phyloP scores from a whole-genome alignment of 352 stramenopile genomes.

The Phytopythium delawarense region DNA sequence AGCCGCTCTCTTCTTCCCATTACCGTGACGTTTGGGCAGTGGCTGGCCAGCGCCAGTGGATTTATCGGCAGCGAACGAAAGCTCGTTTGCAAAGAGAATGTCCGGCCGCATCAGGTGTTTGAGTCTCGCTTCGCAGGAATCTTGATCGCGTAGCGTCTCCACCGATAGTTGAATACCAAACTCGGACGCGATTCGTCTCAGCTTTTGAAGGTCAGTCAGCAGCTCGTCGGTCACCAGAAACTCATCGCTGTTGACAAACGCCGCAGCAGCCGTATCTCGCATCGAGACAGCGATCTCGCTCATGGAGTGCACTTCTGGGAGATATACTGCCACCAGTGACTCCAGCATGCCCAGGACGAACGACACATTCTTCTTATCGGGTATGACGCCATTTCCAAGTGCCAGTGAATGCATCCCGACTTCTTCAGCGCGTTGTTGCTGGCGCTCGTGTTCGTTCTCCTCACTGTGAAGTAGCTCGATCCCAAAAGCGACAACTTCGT shows the following conservation, averaged over 20 bases:
- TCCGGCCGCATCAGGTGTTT: slow-evolving; percentile 40
- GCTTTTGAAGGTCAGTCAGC: slow-evolving; percentile 36
- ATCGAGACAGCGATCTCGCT: slow-evolving; percentile 15
- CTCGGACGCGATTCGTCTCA: slow-evolving; percentile 41
- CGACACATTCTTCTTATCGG: slow-evolving; percentile 7
- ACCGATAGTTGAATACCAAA: slow-evolving; percentile 57
- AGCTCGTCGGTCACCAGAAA: slow-evolving; percentile 29
- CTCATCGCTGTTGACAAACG: slow-evolving; percentile 20
- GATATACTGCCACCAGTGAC: slow-evolving; percentile 22
- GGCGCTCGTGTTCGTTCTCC: slow-evolving; percentile 12
- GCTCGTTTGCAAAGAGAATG: slow-evolving; percentile 30
- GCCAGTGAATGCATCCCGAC: not conserved
- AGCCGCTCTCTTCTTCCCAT: slow-evolving; percentile 2
- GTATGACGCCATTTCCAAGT: not conserved
- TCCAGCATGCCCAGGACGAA: slow-evolving; percentile 35
- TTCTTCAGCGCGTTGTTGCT: not conserved
- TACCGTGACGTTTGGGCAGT: not conserved
- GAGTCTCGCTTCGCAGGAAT: slow-evolving; percentile 35
- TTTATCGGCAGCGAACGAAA: not conserved
- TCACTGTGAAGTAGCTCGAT: slow-evolving; percentile 43
- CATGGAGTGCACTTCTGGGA: slow-evolving; percentile 24
- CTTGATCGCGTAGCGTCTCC: slow-evolving; percentile 36
- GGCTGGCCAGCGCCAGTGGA: not conserved
- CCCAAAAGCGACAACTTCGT: slow-evolving; percentile 50
- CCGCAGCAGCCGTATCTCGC: slow-evolving; percentile 11